phyloP scores from a whole-genome alignment of 2,329 filamentous ascomycete genomes.

The Aspergillus tamarii region DNA sequence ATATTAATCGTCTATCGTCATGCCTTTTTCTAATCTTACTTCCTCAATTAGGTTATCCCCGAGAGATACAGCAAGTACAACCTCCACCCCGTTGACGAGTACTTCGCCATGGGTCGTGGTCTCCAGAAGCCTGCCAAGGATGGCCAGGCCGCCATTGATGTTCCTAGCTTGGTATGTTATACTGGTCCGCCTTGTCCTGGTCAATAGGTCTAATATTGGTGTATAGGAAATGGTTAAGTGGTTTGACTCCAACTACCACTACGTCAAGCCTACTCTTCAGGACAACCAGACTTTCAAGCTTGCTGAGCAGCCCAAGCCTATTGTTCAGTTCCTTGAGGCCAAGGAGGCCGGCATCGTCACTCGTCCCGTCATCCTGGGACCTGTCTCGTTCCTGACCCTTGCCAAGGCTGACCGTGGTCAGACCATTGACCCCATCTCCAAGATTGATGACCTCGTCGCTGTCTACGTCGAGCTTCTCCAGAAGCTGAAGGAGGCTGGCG shows the following conservation, averaged over 20 bases:
- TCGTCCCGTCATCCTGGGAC: slow-evolving; percentile 91
- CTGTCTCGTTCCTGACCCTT: slow-evolving; percentile 95
- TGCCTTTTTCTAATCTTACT: slow-evolving; percentile 20
- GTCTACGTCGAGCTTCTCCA: slow-evolving; percentile 91
- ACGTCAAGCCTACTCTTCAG: slow-evolving; percentile 98
- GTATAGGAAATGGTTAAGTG: slow-evolving; percentile 96
- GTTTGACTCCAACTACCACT: slow-evolving; percentile 99
- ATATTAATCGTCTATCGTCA: slow-evolving; percentile 9
- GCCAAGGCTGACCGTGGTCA: slow-evolving; percentile 98
- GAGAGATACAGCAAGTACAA: slow-evolving; percentile 91
- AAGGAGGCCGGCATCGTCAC: slow-evolving; percentile 95
- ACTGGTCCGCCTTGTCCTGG: not conserved
- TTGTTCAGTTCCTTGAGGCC: slow-evolving; percentile 91
- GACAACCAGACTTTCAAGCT: slow-evolving; percentile 97
- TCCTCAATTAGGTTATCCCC: slow-evolving; percentile 70
- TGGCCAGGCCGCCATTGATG: slow-evolving; percentile 67
- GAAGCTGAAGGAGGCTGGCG: slow-evolving; percentile 94
- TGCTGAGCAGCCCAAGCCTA: slow-evolving; percentile 83
- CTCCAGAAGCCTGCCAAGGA: slow-evolving; percentile 79
- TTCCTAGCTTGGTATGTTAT: slow-evolving; percentile 71
- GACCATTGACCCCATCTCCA: slow-evolving; percentile 87
- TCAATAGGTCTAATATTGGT: slow-evolving; percentile 22
- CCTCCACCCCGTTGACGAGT: slow-evolving; percentile 88
- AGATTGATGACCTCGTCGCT: slow-evolving; percentile 89
- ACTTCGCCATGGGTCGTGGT: slow-evolving; percentile 99